These are phyloP conservation scores for Odonthalia washingtoniensis DNA, from an alignment of 31 red algal genomes.

Conservation along the genomic window DNA sequence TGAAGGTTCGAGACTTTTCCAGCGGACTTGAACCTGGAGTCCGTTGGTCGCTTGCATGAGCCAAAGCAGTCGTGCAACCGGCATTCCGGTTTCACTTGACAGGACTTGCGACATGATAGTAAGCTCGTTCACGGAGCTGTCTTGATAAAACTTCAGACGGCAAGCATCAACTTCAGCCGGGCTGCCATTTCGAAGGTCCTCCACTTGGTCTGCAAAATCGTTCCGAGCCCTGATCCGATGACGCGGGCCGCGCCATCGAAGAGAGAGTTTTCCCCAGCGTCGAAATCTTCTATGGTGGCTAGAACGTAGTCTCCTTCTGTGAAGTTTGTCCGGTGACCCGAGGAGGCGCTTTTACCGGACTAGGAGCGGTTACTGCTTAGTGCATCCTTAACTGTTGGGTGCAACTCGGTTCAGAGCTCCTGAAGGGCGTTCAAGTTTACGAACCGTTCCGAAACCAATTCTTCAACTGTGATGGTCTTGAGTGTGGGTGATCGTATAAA, in stretches of 20 bases:
- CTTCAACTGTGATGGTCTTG: background rate
- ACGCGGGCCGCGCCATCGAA: constrained; percentile 29
- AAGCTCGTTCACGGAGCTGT: background rate
- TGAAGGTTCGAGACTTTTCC: background rate
- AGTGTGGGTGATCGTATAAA: background rate
- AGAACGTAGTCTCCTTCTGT: constrained; percentile 41
- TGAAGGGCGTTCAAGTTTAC: background rate
- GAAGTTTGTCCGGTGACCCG: constrained; percentile 1
- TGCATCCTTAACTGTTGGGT: background rate
- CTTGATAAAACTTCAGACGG: constrained; percentile 11
- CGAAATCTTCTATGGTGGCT: background rate
- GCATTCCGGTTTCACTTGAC: background rate
- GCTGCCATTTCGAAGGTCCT: constrained; percentile 32
- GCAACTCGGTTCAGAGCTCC: background rate
- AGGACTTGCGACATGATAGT: constrained; percentile 11
- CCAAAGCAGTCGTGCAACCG: background rate
- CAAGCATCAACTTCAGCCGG: background rate
- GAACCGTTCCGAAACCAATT: background rate
- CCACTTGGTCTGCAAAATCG: constrained; percentile 26
- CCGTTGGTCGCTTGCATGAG: background rate
- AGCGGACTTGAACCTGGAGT: constrained; percentile 6
- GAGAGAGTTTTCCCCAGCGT: background rate
- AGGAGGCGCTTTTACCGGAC: background rate
- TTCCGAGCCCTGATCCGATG: background rate
- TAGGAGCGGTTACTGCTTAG: background rate